Base-by-base conservation (phyloP, 805 yeast genomes). In the Metschnikowia noctiluminum region DNA sequence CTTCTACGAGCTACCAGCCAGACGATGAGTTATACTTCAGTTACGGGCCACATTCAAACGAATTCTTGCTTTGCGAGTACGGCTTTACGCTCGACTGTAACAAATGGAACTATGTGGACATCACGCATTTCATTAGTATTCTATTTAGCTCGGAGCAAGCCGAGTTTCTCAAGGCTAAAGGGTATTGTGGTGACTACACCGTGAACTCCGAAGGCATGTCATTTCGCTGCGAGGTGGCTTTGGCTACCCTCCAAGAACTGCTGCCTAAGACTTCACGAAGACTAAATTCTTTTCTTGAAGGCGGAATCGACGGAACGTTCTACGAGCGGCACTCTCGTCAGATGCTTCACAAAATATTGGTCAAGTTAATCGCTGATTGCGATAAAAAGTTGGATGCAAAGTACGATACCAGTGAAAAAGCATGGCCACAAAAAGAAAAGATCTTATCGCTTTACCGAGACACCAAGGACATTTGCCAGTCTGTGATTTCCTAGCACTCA, bases 11-110 rank as follows among this genome's bases (percentile, higher is more conserved):
- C 8, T 62, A 45, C 74, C 71, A 55, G 49, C 61, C 7, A 6
- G 58, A 43, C 62, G 82, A 82, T 13, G 95, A 91, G 62, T 56
- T 92, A 2, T 80, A 71, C 56, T 75, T 92, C 55, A 80, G 85
- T 44, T 92, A 92, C 62, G 98, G 98, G 0, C 83, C 96, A 1
- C 97, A 92, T 64, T 81, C 87, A 9, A 90, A 92, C 62, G 89
- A 82, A 43, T 88, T 88, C 55, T 66, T 92, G 32, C 69, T 89
- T 9, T 82, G 87, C 58, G 98, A 92, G 64, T 92, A 92, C 61
- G 98, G 97, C 0, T 92, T 92, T 70, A 73, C 76, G 35, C 64
- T 87, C 1, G 61, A 63, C 0, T 59, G 63, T 1, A 89, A 89
- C 61, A 66, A 63, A 16, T 87, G 91, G 89, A 84, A 89, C 56